A percentile compares a stretch with the other conserved stretches of the same genome.
Evolutionary conservation across 108 stramenopile genomes (phyloP).

Genomic region (Stephanodiscus minutulus): DNA sequence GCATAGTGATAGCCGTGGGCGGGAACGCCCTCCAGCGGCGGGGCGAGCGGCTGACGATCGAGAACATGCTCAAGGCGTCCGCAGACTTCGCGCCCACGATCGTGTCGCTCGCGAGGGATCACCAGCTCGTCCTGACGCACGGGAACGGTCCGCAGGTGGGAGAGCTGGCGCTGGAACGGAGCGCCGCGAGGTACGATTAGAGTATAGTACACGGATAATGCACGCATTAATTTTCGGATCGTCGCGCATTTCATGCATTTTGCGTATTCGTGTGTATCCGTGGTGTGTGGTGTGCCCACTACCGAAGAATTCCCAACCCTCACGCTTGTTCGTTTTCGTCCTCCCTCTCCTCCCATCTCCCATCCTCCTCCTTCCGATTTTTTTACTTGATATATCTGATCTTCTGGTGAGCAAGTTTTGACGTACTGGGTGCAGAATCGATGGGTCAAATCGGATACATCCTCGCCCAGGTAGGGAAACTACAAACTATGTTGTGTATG

Average conservation of each 20-base stretch:
- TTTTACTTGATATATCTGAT: not conserved
- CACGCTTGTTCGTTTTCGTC: not conserved
- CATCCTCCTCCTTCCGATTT: too few species aligned
- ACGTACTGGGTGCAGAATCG: constrained; percentile 78
- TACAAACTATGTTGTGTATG: too few species aligned
- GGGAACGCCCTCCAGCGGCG: constrained; percentile 87
- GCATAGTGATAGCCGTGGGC: constrained; percentile 79
- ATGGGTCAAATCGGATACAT: constrained; percentile 87
- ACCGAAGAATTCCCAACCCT: not conserved
- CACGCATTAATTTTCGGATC: too few species aligned
- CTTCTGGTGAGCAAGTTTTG: constrained; percentile 24
- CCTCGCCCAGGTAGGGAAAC: too few species aligned
- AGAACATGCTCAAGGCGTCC: constrained; percentile 86
- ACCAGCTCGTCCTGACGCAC: constrained; percentile 77
- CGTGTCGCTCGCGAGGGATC: constrained; percentile 53
- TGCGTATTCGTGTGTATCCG: too few species aligned
- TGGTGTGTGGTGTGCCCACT: not conserved
- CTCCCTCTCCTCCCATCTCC: not conserved
- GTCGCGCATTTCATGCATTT: too few species aligned
- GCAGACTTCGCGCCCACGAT: constrained; percentile 82
- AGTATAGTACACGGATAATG: too few species aligned
- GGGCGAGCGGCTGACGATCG: constrained; percentile 83
- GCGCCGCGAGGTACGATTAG: constrained; percentile 62
- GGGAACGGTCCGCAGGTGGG: constrained; percentile 87
- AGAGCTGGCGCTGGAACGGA: constrained; percentile 78